Base-by-base conservation (phyloP, 2,329 filamentous ascomycete species). In the Neospermospora avenae region DNA sequence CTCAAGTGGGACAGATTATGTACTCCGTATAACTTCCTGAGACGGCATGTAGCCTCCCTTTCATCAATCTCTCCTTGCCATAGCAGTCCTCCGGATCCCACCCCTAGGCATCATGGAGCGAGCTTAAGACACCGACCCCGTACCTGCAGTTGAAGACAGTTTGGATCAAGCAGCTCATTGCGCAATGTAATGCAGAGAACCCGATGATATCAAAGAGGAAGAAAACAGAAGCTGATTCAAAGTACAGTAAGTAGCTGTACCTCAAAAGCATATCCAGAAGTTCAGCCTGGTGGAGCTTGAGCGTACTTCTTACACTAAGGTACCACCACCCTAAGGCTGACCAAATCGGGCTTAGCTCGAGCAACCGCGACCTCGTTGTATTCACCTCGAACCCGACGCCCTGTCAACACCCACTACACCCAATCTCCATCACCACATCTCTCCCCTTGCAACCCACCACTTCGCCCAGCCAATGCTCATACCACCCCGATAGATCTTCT, bases 401-500 rank as follows among this genome's bases (percentile, higher is more conserved):
- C n/a, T n/a, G 39, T 48, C 18, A 20, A 37, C 41, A 22, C n/a
- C n/a, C n/a, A 31, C 39, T 45, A 22, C 58, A 42, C 28, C 34
- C 39, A 13, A 45, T 42, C 51, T 48, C 24, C 58, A 55, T 60
- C 52, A 42, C 60, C 55, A 57, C n/a, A 25, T 24, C 31, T 34
- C 28, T 39, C 31, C 55, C 11, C 55, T 57, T 51, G 52, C 56
- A 57, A 24, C 25, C 34, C 28, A 31, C 13, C 28, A 39, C 41
- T 20, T 24, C 14, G 22, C n/a, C 42, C 34, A 51, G 34, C 46
- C 60, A 62, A 72, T 71, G 69, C 63, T 60, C 64, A 67, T 66
- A 65, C 67, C 66, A 67, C 61, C 65, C 63, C 64, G 67, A 60
- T 72, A 72, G 69, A 69, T 66, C 67, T 69, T 68, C 69, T 66